Evolutionary conservation across 345 rosid species (phyloP), one percentile per base, ranked within the genome.

Genomic region (Psidium friedrichsthalianum): DNA sequence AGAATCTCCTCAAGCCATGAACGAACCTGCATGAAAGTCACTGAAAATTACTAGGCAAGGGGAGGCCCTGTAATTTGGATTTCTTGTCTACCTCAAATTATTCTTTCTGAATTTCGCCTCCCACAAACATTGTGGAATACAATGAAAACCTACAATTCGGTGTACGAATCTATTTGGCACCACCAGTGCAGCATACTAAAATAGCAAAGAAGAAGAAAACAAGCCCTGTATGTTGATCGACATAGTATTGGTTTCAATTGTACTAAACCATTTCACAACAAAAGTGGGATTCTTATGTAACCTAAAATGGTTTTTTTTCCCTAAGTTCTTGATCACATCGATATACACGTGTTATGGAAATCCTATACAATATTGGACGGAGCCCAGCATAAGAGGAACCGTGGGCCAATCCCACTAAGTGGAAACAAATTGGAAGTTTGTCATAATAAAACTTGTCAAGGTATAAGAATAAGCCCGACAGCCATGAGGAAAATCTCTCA

Each of bases 1-100:
- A 95, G 92, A 87, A 97, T 95, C 86, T 94, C 99, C 91, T 97
- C 98, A 5, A 97, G 92, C 99, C 98, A 97, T 84, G 89, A 86
- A 32, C 92, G 94, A 85, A 95, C 92, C 99, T 97, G 54, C 78
- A 32, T 69, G 51, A 56, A 85, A 82, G 83, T 57, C 32, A 27
- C 32, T 15, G 25, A n/a, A 16, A 51, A 82, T 82, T 16, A 82
- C 12, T n/a, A 52, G 21, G 78, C 11, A 32, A 69, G 44, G 78
- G 0, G 3, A 69, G 47, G 44, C 78, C 6, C 76, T 20, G 36
- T 32, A 69, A 69, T 40, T 69, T 32, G 44, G 47, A 69, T 69
- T 32, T 69, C 78, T 69, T 69, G 78, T 18, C 78, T 8, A 69
- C 13, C 47, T 69, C 12, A 69, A 32, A 69, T 18, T 16, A 69